Percentiles rank a stretch among this genome's conserved stretches.
These are phyloP conservation scores for Allomyces javanicus DNA, from an alignment of 192 early-diverging fungal genomes.

Conservation along the genomic window DNA sequence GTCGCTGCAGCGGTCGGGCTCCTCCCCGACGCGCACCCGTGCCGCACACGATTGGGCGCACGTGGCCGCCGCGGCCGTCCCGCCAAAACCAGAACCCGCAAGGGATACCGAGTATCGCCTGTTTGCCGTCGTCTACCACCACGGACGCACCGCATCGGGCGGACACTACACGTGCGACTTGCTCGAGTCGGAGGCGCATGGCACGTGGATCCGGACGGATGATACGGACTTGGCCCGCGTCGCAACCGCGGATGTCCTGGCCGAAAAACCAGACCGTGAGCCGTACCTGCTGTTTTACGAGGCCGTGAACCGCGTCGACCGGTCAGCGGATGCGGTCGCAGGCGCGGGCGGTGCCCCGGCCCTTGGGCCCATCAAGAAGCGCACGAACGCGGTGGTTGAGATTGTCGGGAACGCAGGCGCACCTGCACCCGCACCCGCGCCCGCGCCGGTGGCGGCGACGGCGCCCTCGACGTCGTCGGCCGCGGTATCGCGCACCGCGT, in stretches of 20 bases:
- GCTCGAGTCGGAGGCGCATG: slow-evolving; percentile 33
- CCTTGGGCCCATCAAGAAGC: too few relatives aligned
- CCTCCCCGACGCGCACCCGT: not conserved
- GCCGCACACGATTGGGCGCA: not conserved
- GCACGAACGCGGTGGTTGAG: too few relatives aligned
- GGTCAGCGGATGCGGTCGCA: too few relatives aligned
- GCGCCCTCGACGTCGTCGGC: too few relatives aligned
- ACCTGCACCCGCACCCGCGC: too few relatives aligned
- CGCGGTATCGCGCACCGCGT: too few relatives aligned
- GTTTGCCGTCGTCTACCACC: slow-evolving; percentile 76
- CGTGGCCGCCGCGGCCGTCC: not conserved
- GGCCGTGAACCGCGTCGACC: not conserved
- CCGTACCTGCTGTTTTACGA: not conserved
- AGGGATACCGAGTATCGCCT: slow-evolving; percentile 3
- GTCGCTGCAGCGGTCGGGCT: not conserved
- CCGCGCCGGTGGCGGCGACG: too few relatives aligned
- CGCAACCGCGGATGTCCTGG: slow-evolving; percentile 36
- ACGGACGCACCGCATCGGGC: slow-evolving; percentile 62
- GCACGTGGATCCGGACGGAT: slow-evolving; percentile 76
- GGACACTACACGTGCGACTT: slow-evolving; percentile 98
- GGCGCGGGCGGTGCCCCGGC: too few relatives aligned
- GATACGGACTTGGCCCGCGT: slow-evolving; percentile 53
- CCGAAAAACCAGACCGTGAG: slow-evolving; percentile 8
- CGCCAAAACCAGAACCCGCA: not conserved
- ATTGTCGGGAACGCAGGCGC: too few relatives aligned